Base-by-base conservation (phyloP, 2,329 filamentous ascomycete genomes). In the Xylaria sp. region DNA sequence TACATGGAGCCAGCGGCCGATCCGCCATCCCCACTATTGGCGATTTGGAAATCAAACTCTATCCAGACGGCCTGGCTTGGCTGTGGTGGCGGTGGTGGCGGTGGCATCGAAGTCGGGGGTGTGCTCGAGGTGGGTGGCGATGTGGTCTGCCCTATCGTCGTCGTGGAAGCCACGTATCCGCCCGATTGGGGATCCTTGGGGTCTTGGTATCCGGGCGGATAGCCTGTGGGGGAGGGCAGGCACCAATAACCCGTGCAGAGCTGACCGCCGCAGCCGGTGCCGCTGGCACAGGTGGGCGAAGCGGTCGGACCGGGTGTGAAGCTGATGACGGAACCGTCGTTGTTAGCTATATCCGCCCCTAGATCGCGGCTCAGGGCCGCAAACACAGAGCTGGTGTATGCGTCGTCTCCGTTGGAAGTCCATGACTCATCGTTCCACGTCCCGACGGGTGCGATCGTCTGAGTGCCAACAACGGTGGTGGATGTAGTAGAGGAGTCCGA, bases 181-280 rank as follows among this genome's bases (percentile, higher is more conserved):
- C 51, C 40, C 2, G 48, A 56, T 3, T n/a, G 68, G 7, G 73
- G 72, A 58, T 73, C 71, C 53, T 73, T 71, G 51, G 74, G 72
- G 63, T 75, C 74, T 2, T 69, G 70, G 54, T 66, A 68, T 0
- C 48, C 70, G 11, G 46, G 63, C 26, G 66, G 62, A n/a, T 33
- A 33, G 33, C 33, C 33, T 33, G 33, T 70, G 17, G 73, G 74
- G 6, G 28, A 54, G 3, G 73, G 66, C 6, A 9, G 56, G 69
- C 72, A 75, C 64, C 62, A 75, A 63, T 71, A 75, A 2, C 74
- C 73, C 0, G 67, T 53, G 66, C 72, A 75, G 26, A 75, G 6
- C n/a, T 36, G 61, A 26, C 74, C 72, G 36, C 73, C 74, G 62
- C 72, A 76, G 2, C 63, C 59, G 28, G 33, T 62, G 2, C 44